phyloP scores from a whole-genome alignment of 345 rosid genomes.

The Boechera stricta region DNA sequence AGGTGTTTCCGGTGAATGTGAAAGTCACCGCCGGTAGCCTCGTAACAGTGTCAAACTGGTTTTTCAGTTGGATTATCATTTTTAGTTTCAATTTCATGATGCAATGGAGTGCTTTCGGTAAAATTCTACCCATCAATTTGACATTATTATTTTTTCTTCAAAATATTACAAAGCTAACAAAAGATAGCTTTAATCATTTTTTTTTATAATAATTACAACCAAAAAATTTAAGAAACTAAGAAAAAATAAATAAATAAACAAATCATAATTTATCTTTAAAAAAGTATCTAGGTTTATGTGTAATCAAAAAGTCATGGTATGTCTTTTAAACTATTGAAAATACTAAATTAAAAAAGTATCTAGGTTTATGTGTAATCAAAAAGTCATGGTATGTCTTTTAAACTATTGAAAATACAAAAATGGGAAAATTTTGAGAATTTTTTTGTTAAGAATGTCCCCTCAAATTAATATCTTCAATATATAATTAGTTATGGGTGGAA shows the following conservation, averaged over 20 bases:
- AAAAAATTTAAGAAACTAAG: too few species aligned
- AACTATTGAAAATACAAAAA: too few species aligned
- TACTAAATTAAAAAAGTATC: too few species aligned
- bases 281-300: neutral
- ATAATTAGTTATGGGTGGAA: neutral
- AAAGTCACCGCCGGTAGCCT: slow-evolving; percentile 64
- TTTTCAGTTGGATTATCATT: slow-evolving; percentile 51
- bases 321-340: too few species aligned
- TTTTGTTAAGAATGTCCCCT: neutral
- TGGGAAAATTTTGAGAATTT: too few species aligned
- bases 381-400: neutral
- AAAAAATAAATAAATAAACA: too few species aligned
- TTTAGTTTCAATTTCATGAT: slow-evolving; percentile 60
- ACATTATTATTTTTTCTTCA: neutral
- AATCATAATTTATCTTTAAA: too few species aligned
- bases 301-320: neutral
- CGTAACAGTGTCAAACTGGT: slow-evolving; percentile 53
- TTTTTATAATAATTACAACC: too few species aligned
- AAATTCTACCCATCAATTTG: neutral
- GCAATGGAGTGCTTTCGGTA: slow-evolving; percentile 53
- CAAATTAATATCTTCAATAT: neutral
- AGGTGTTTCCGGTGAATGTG: slow-evolving; percentile 59
- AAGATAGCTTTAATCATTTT: neutral
- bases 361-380: neutral
- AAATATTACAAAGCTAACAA: neutral